phyloP scores from a whole-genome alignment of 140 eudicot species.

The Ambrosia hybrid region DNA sequence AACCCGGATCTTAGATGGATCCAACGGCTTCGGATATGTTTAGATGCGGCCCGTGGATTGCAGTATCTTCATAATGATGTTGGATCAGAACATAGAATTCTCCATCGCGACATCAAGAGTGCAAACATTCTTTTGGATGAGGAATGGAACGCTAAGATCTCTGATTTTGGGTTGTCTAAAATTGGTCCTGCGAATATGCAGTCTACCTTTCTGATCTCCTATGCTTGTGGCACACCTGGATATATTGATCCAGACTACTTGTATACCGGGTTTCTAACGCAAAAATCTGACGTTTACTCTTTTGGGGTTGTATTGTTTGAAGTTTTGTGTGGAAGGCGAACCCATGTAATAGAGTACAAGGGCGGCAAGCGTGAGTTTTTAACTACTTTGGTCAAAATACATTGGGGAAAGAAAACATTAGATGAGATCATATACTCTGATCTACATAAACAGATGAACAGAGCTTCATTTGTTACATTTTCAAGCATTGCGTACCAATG shows the following conservation, averaged over 20 bases:
- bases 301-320: constrained; percentile 40
- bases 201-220: not conserved
- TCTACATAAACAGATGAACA: constrained; percentile 7
- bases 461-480: constrained; percentile 15
- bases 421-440: constrained; percentile 11
- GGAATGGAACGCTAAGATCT: constrained; percentile 22
- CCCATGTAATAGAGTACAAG: not conserved
- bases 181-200: not conserved
- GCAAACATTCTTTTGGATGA: constrained; percentile 24
- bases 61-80: constrained; percentile 29
- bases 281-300: constrained; percentile 28
- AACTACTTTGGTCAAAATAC: constrained; percentile 5
- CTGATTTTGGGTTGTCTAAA: constrained; percentile 18
- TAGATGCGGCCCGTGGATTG: constrained; percentile 33
- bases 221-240: constrained; percentile 16
- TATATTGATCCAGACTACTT: constrained; percentile 20
- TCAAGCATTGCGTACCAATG: constrained; percentile 29
- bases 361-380: constrained; percentile 8
- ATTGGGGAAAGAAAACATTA: constrained; percentile 18
- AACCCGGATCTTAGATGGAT: constrained; percentile 19
- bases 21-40: constrained; percentile 26
- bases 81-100: constrained; percentile 2
- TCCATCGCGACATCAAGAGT: constrained; percentile 23
- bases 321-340: constrained; percentile 31
- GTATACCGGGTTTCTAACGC: constrained; percentile 5